Evolutionary conservation across 345 rosid species (phyloP).

Genomic region (Aquilaria malaccensis): DNA sequence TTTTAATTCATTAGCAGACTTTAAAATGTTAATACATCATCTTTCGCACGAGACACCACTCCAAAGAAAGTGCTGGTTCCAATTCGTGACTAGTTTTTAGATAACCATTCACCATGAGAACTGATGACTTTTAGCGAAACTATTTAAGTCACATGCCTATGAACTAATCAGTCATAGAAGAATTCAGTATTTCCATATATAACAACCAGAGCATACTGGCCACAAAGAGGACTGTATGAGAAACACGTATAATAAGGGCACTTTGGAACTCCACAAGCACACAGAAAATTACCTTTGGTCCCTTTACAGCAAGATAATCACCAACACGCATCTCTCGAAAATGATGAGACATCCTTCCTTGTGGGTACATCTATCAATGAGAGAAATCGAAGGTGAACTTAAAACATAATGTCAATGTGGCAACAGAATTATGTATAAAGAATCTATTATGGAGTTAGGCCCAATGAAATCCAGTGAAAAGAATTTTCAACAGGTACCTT

Average conservation of each 20-base stretch:
- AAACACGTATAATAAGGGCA: too few species aligned
- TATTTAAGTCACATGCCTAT: too few species aligned
- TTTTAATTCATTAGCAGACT: too few species aligned
- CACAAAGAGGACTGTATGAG: too few species aligned
- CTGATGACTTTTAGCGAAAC: not conserved
- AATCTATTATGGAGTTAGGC: not conserved
- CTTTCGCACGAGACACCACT: not conserved
- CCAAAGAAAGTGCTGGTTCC: too few species aligned
- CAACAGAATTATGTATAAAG: not conserved
- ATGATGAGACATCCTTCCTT: constrained; percentile 76
- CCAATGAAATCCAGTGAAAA: too few species aligned
- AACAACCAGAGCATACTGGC: too few species aligned
- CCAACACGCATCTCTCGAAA: constrained; percentile 55
- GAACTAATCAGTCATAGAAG: too few species aligned
- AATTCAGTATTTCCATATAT: too few species aligned
- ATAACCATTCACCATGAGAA: not conserved
- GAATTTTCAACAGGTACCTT: constrained; percentile 39
- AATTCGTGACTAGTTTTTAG: too few species aligned
- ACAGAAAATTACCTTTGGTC: constrained; percentile 47
- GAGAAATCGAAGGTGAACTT: not conserved
- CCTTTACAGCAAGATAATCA: constrained; percentile 53
- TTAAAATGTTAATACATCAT: not conserved
- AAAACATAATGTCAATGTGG: not conserved
- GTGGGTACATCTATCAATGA: constrained; percentile 55
- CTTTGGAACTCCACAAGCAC: too few species aligned